These are phyloP conservation scores for Schoenoplectus triqueter DNA, from an alignment of 202 grass and related monocot genomes.

Conservation along the genomic window DNA sequence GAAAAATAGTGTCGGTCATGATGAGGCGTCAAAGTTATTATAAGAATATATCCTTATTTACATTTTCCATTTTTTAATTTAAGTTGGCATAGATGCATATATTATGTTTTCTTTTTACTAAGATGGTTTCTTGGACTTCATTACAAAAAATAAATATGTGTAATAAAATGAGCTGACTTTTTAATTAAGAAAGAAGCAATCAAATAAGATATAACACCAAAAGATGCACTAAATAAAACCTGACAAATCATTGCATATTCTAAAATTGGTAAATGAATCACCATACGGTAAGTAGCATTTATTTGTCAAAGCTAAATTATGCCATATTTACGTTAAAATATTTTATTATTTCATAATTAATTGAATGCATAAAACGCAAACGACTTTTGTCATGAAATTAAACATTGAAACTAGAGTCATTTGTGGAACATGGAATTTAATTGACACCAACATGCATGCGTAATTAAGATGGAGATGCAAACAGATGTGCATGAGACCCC, in stretches of 20 bases:
- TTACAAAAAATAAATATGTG: background rate
- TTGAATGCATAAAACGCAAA: background rate
- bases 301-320: background rate
- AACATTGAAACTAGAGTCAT: too few relatives aligned
- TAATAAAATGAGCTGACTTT: background rate
- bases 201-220: background rate
- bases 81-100: background rate
- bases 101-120: too few relatives aligned
- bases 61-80: background rate
- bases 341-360: background rate
- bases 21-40: background rate
- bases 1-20: background rate
- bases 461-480: background rate
- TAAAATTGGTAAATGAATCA: background rate
- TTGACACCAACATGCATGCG: background rate
- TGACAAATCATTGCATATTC: background rate
- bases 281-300: background rate
- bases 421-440: too few relatives aligned
- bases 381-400: too few relatives aligned
- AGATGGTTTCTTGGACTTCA: background rate
- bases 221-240: background rate
- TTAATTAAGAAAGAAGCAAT: background rate
- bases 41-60: background rate
- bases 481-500: constrained; percentile 21
- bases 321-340: background rate